Base-by-base conservation (phyloP, 2,329 filamentous ascomycete species). In the Alternaria panax region DNA sequence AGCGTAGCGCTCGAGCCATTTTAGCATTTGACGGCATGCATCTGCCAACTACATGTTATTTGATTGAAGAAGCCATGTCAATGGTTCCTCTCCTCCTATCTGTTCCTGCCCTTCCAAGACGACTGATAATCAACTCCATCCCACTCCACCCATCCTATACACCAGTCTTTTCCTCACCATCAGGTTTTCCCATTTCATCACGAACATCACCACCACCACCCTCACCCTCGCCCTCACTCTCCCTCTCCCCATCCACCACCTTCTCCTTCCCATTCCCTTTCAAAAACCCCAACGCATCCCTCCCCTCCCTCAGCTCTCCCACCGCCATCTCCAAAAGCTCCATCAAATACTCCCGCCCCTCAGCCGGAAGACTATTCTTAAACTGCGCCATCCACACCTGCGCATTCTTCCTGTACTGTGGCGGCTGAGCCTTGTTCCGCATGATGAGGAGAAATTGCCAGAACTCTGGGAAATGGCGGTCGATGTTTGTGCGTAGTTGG, bases 311-410 rank as follows among this genome's bases (percentile, higher is more conserved):
- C 3, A 40, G 24, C 30, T 56, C 57, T 2, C 8, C 9, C 16
- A 56, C 7, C 46, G 50, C 50, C 40, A 38, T 36, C 22, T 12
- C n/a, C 8, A 59, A 7, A n/a, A 59, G n/a, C 12, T n/a, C 20
- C 38, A 38, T 16, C 22, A 59, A 27, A 16, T 59, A 59, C 5
- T 4, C 14, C 5, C 20, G 57, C 11, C 46, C 57, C 5, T 59
- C 57, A 9, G 6, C 7, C 28, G 57, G 20, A 7, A 59, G 24
- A 32, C 40, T 56, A 2, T 20, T 14, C 30, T 47, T 59, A 32
- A 59, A 56, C 1, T n/a, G 20, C 12, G 14, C 12, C 20, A 59
- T 42, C 57, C 57, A 59, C 28, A 16, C 16, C 2, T 40, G 12
- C 7, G 57, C 46, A 5, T 24, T 41, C 16, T 51, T 12, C 46